These are phyloP conservation scores for Puccinia novopanici DNA, from an alignment of 1,284 basidiomycete genomes.

Conservation along the genomic window DNA sequence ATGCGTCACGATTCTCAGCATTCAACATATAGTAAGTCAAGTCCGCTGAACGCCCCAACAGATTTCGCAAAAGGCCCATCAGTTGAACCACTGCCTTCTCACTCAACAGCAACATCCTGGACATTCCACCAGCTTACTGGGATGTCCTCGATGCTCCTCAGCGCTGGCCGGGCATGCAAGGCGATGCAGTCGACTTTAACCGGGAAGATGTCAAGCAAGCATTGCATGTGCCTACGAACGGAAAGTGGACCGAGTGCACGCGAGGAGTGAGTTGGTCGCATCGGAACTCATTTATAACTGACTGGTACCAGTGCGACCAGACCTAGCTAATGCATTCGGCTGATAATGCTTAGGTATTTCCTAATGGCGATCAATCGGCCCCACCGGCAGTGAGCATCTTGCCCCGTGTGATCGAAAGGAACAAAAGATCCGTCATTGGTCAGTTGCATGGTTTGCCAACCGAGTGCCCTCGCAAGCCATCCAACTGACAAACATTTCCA, in stretches of 20 bases:
- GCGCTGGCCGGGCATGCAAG: constrained; percentile 27
- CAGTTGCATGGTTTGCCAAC: background rate
- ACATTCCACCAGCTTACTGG: constrained; percentile 24
- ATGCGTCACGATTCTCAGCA: too few relatives aligned
- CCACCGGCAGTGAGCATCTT: constrained; percentile 18
- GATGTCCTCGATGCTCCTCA: constrained; percentile 33
- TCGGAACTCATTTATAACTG: background rate
- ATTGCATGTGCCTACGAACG: constrained; percentile 18
- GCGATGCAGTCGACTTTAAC: constrained; percentile 40
- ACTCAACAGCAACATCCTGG: constrained; percentile 15
- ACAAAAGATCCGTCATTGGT: constrained; percentile 37
- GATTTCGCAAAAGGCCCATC: background rate
- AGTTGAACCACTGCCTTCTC: background rate
- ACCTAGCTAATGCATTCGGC: background rate
- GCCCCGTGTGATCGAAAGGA: constrained; percentile 26
- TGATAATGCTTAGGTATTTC: constrained; percentile 19
- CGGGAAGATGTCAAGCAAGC: constrained; percentile 32
- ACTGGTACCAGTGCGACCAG: background rate
- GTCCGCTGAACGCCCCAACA: too few relatives aligned
- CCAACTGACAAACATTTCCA: background rate
- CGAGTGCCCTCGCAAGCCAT: background rate
- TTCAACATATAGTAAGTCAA: constrained; percentile 40
- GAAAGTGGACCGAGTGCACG: constrained; percentile 26
- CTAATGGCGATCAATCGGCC: constrained; percentile 18
- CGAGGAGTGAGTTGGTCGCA: background rate